Percentiles rank a stretch among this genome's conserved stretches.
Evolutionary conservation across 805 yeast genomes (phyloP).

Genomic region (Pichia ethanolica): DNA sequence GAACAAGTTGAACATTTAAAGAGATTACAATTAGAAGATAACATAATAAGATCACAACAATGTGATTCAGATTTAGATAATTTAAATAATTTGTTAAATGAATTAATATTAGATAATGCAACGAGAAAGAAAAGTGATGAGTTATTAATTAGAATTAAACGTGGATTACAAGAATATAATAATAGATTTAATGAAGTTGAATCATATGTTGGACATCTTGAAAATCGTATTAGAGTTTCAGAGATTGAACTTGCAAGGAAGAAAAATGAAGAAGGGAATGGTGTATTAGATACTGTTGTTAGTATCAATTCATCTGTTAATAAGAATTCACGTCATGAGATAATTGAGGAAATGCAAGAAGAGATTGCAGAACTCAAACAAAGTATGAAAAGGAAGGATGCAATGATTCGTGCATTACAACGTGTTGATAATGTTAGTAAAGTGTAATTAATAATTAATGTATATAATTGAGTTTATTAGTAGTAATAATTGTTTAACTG

Average conservation of each 20-base stretch:
- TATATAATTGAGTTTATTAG: neutral
- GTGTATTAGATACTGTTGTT: neutral
- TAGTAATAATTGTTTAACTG: no score
- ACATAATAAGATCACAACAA: conserved; percentile 1
- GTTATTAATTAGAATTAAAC: neutral
- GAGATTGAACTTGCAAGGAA: conserved; percentile 10
- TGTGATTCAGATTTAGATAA: neutral
- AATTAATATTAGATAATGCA: neutral
- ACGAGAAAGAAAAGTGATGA: neutral
- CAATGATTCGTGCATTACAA: conserved; percentile 60
- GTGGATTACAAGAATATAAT: conserved; percentile 3
- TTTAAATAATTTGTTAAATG: neutral
- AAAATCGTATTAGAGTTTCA: conserved; percentile 8
- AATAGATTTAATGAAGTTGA: conserved; percentile 3
- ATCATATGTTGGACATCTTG: conserved; percentile 11
- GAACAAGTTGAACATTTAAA: conserved; percentile 66
- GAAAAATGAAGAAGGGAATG: neutral
- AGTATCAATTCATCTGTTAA: neutral
- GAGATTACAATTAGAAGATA: conserved; percentile 39
- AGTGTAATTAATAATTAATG: neutral
- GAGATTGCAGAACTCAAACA: conserved; percentile 61
- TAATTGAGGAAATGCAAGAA: conserved; percentile 42
- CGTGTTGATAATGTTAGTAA: neutral
- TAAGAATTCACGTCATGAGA: neutral
- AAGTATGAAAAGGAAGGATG: conserved; percentile 63